These are phyloP conservation scores for Saturnispora halmiae DNA, from an alignment of 805 yeast genomes.

Conservation along the genomic window DNA sequence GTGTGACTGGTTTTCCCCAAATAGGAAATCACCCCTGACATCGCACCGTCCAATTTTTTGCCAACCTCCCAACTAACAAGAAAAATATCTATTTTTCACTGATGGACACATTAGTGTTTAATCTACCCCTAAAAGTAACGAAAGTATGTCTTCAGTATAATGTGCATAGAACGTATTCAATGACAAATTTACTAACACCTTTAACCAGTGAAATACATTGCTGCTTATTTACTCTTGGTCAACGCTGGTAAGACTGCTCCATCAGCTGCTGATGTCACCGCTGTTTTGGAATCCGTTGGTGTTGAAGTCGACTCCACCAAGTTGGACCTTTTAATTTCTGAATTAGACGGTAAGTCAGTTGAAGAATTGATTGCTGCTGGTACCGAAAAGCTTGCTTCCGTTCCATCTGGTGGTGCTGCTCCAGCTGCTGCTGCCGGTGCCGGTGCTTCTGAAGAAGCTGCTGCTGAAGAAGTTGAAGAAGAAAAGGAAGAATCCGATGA, in stretches of 20 bases:
- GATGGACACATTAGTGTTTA: background rate
- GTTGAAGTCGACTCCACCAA: constrained; percentile 74
- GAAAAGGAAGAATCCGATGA: constrained; percentile 47
- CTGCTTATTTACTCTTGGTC: constrained; percentile 84
- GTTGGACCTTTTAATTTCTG: constrained; percentile 59
- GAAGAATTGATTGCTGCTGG: constrained; percentile 73
- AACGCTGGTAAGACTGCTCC: constrained; percentile 84
- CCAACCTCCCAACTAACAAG: too few species aligned
- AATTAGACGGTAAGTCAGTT: constrained; percentile 69
- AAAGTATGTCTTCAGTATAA: background rate
- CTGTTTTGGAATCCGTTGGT: constrained; percentile 67
- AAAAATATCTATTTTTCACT: constrained; percentile 1
- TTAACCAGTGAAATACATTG: constrained; percentile 69
- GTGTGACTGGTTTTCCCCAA: constrained; percentile 1
- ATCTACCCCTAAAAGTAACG: background rate
- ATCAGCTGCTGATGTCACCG: constrained; percentile 65
- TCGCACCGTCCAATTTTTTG: constrained; percentile 3
- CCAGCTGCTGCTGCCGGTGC: constrained; percentile 48
- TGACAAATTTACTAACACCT: background rate
- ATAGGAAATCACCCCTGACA: constrained; percentile 6
- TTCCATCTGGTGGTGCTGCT: constrained; percentile 78
- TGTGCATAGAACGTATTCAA: too few species aligned
- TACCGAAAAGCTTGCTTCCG: constrained; percentile 70
- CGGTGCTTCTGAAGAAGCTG: constrained; percentile 49
- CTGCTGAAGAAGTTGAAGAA: constrained; percentile 45